Evolutionary conservation across 2,329 filamentous ascomycete genomes (phyloP).

Genomic region (Chaetomium olivaceum): DNA sequence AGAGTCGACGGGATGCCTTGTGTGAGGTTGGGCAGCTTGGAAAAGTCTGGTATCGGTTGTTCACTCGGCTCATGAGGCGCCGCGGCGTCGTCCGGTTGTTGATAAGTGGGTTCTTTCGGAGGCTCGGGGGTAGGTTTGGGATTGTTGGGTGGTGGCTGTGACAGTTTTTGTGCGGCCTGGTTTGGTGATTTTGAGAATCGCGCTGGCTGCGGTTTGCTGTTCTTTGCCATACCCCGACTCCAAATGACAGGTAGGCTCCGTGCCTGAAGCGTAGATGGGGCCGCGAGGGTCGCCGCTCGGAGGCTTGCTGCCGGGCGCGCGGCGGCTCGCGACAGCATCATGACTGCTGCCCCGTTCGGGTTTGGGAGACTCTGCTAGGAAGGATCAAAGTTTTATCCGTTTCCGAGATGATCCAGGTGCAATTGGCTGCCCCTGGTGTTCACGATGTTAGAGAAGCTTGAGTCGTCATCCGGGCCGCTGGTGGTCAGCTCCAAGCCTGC

Average conservation of each 20-base stretch:
- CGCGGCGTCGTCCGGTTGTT: slow-evolving; percentile 6
- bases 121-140: slow-evolving; percentile 10
- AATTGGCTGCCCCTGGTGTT: background rate
- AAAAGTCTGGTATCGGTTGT: slow-evolving; percentile 53
- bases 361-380: background rate
- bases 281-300: slow-evolving; percentile 38
- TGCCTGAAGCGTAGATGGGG: slow-evolving; percentile 36
- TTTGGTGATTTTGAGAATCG: slow-evolving; percentile 31
- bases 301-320: slow-evolving; percentile 38
- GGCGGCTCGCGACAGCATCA: slow-evolving; percentile 45
- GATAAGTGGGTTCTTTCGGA: slow-evolving; percentile 8
- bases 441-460: background rate
- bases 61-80: slow-evolving; percentile 30
- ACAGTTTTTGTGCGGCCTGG: slow-evolving; percentile 25
- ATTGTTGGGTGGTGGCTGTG: slow-evolving; percentile 23
- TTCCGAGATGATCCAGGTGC: background rate
- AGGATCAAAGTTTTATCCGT: background rate
- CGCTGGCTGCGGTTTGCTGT: slow-evolving; percentile 37
- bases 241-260: slow-evolving; percentile 42
- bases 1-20: slow-evolving; percentile 92
- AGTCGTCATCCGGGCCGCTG: background rate
- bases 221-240: slow-evolving; percentile 47
- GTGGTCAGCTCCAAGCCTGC: background rate
- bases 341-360: slow-evolving; percentile 16
- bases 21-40: slow-evolving; percentile 85